Evolutionary conservation across 306 rosid genomes (phyloP), one percentile per base, ranked within the genome.

Genomic region (Rubus parviflorus): DNA sequence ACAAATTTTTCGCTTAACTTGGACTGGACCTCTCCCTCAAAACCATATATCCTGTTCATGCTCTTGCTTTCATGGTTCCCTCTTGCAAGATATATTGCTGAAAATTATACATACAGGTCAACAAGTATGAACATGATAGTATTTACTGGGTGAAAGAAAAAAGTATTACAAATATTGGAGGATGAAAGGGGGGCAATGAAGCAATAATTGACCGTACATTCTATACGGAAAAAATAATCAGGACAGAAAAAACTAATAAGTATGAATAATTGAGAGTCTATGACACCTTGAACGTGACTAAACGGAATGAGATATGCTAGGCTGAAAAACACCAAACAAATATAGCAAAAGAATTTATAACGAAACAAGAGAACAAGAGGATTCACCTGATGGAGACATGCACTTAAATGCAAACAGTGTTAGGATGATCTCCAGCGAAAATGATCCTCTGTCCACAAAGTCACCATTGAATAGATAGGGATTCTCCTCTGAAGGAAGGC

Each of bases 31-130:
- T 96, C 99, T 1, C 99, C 99, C 90, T 96, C 99, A 81, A 96
- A 96, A 75, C 99, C 99, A 86, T 96, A 96, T 77, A 96, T 96
- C 89, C 93, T 96, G 85, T 96, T 96, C 99, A 96, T 96, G 93
- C 97, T 87, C 92, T 91, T 96, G 89, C 98, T 96, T 85, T 96
- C 99, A 8, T 96, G 99, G 81, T 96, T 96, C 81, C 99, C 99
- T 77, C 99, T 88, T 61, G 98, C 93, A 69, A 96, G 90, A 81
- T 96, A 82, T 82, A 96, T 89, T 41, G 98, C 99, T 95, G 97
- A 81, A 79, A 89, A 78, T 38, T 3, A 58, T 30, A 77, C 10
- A 17, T 77, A 72, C 46, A 78, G 52, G 76, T 81, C 48, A 68
- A 72, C 48, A 75, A 63, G 68, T 68, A 63, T 73, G 13, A 22